A percentile compares a stretch with the other conserved stretches of the same genome.
Evolutionary conservation across 768 basidiomycete species (phyloP).

Genomic region (Leucogyrophana mollusca): DNA sequence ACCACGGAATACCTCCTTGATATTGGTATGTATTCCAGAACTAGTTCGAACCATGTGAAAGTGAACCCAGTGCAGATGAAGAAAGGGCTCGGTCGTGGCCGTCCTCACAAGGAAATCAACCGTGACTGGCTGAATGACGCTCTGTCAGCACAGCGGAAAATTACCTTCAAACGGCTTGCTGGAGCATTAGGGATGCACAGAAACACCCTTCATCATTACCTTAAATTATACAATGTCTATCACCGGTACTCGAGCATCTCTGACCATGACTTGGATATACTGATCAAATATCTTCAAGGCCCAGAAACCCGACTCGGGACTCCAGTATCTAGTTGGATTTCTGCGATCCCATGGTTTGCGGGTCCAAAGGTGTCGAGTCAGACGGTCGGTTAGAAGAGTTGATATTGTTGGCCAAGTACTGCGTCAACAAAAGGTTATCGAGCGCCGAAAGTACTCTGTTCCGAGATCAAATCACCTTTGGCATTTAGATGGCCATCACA

Average conservation of each 20-base stretch:
- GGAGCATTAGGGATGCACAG: conserved; percentile 13
- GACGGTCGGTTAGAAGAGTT: conserved; percentile 2
- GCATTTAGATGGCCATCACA: conserved; percentile 30
- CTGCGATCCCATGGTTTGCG: conserved; percentile 1
- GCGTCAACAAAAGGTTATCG: not conserved
- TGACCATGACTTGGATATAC: conserved; percentile 15
- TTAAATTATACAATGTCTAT: conserved; percentile 12
- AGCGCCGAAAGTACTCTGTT: conserved; percentile 11
- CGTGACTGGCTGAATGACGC: not conserved
- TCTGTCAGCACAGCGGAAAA: conserved; percentile 3
- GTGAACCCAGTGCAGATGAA: not conserved
- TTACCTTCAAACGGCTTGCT: conserved; percentile 13
- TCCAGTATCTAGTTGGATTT: conserved; percentile 8
- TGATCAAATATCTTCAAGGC: conserved; percentile 9
- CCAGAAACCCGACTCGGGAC: conserved; percentile 9
- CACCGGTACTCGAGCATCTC: conserved; percentile 12
- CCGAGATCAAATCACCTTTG: conserved; percentile 14
- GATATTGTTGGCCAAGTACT: conserved; percentile 8
- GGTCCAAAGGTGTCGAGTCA: not conserved
- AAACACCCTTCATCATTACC: conserved; percentile 15
- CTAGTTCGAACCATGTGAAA: not conserved
- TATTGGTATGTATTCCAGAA: too few relatives aligned
- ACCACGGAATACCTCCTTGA: too few relatives aligned
- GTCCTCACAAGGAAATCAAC: conserved; percentile 13
- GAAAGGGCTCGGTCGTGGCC: not conserved